Conservation (phyloP, 768 basidiomycete species). For the Auriscalpium microsporum region DNA sequence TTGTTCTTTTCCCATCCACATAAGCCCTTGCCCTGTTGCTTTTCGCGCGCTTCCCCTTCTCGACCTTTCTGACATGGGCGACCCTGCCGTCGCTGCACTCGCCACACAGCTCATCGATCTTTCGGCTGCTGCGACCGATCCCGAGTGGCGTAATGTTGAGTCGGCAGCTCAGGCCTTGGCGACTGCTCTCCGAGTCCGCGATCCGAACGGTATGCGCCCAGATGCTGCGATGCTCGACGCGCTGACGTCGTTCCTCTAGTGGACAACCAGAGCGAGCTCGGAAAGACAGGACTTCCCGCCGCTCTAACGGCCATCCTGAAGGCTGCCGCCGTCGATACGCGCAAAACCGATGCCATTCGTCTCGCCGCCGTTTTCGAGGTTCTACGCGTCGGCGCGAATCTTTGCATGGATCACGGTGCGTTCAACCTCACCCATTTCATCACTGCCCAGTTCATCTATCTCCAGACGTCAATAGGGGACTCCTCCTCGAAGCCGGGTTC, state of each 20-base stretch:
- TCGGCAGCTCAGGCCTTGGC: constrained; percentile 8
- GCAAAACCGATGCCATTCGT: constrained; percentile 37
- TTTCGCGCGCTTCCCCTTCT: too few species aligned
- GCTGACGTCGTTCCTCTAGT: constrained; percentile 28
- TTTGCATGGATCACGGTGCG: constrained; percentile 79
- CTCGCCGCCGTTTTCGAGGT: constrained; percentile 54
- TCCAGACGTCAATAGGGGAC: constrained; percentile 66
- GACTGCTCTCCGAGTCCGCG: constrained; percentile 7
- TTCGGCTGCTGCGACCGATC: constrained; percentile 3
- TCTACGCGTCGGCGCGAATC: constrained; percentile 71
- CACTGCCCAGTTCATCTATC: constrained; percentile 3
- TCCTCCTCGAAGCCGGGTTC: constrained; percentile 61
- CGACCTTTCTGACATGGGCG: constrained; percentile 3
- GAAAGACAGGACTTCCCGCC: constrained; percentile 55
- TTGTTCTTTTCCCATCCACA: too few species aligned
- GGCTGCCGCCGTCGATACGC: constrained; percentile 41
- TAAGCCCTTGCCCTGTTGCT: too few species aligned
- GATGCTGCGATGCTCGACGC: background rate
- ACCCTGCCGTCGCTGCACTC: constrained; percentile 4
- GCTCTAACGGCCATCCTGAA: constrained; percentile 54
- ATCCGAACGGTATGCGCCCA: constrained; percentile 1
- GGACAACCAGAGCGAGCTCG: constrained; percentile 65
- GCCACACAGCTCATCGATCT: constrained; percentile 2
- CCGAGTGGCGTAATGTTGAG: constrained; percentile 12
- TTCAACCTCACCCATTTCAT: constrained; percentile 1